These are phyloP conservation scores for Ustilago bromivora DNA, from an alignment of 1,284 basidiomycete species.

Conservation along the genomic window DNA sequence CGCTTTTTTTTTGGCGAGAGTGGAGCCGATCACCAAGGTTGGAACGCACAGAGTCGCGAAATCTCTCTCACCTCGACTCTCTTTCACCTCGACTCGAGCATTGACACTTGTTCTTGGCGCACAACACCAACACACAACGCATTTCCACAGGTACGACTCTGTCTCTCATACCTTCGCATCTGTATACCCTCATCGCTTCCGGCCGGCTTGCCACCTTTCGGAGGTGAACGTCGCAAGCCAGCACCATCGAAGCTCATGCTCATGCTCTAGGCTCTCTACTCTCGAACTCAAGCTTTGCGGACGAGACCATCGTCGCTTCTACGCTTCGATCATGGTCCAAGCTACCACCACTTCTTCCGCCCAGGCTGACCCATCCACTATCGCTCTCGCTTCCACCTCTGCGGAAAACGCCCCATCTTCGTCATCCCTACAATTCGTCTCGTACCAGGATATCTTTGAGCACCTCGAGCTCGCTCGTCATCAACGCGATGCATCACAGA, in stretches of 20 bases:
- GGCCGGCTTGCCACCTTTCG: too few relatives aligned
- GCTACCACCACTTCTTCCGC: not conserved
- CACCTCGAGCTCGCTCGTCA: conserved; percentile 59
- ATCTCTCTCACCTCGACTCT: conserved; percentile 8
- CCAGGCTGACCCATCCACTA: not conserved
- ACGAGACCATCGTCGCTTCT: not conserved
- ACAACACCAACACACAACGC: not conserved
- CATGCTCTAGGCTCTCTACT: not conserved
- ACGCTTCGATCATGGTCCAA: conserved; percentile 7
- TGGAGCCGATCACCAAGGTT: conserved; percentile 31
- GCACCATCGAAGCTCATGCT: not conserved
- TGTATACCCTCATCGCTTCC: not conserved
- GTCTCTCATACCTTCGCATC: not conserved
- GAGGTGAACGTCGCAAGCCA: too few relatives aligned
- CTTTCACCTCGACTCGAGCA: conserved; percentile 4
- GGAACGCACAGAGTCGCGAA: conserved; percentile 1
- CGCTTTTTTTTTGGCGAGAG: not conserved
- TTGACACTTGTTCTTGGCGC: conserved; percentile 22
- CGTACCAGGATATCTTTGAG: conserved; percentile 63
- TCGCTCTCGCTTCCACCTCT: conserved; percentile 2
- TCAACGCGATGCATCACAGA: conserved; percentile 30
- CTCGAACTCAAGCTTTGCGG: not conserved
- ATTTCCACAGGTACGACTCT: not conserved
- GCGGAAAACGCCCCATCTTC: conserved; percentile 1
- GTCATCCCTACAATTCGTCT: conserved; percentile 29